These are phyloP conservation scores for Colletotrichum tropicale DNA, from an alignment of 2,329 filamentous ascomycete genomes.

Conservation along the genomic window DNA sequence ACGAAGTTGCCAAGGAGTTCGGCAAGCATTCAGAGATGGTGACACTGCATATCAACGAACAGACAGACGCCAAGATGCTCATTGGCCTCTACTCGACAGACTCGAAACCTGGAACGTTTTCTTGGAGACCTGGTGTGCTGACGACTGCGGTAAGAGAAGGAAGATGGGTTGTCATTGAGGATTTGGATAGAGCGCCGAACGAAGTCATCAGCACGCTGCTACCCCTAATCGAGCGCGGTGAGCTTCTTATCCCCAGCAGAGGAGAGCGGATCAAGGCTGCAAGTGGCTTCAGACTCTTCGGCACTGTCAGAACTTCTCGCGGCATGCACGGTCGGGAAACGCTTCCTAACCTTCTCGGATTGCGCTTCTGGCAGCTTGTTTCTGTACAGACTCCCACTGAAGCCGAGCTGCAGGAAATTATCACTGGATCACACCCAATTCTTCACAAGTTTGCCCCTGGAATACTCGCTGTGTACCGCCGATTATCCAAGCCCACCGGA, in stretches of 20 bases:
- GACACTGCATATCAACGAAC: constrained; percentile 94
- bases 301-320: constrained; percentile 81
- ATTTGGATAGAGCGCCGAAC: constrained; percentile 91
- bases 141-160: constrained; percentile 94
- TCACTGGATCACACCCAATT: constrained; percentile 72
- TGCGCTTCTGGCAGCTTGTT: constrained; percentile 85
- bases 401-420: constrained; percentile 76
- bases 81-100: constrained; percentile 94
- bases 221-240: constrained; percentile 90
- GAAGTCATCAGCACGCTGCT: constrained; percentile 94
- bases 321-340: constrained; percentile 72
- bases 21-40: constrained; percentile 84
- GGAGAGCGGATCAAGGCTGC: constrained; percentile 85
- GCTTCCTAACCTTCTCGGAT: constrained; percentile 77
- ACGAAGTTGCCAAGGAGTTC: constrained; percentile 80
- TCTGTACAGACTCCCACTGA: constrained; percentile 68
- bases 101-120: constrained; percentile 84
- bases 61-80: constrained; percentile 96
- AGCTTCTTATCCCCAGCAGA: constrained; percentile 86
- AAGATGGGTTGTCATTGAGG: constrained; percentile 96
- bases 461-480: constrained; percentile 63
- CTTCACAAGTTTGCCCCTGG: constrained; percentile 67
- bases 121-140: constrained; percentile 90
- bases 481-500: constrained; percentile 47
- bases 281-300: constrained; percentile 87